These are phyloP conservation scores for Anisodus acutangulus DNA, from an alignment of 257 asterid species.

Conservation along the genomic window DNA sequence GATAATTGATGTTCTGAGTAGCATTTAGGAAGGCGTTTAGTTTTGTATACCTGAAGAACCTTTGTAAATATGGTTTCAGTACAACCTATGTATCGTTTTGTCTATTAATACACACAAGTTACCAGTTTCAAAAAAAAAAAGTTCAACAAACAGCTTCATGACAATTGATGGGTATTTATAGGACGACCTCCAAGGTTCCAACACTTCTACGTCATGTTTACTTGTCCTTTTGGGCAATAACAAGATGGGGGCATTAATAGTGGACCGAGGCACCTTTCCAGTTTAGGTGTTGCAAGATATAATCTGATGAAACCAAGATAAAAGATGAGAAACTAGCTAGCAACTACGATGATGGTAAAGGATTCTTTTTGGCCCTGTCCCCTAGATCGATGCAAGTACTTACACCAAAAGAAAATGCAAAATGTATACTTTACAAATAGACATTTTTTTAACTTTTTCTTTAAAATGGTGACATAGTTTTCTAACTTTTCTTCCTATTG, in stretches of 20 bases:
- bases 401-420: neutral
- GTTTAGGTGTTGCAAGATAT: neutral
- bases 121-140: neutral
- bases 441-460: neutral
- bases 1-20: neutral
- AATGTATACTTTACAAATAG: neutral
- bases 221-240: neutral
- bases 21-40: neutral
- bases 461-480: no score
- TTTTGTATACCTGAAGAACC: no score
- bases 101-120: no score
- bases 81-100: no score
- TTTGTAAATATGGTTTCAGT: no score
- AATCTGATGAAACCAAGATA: constrained; percentile 2
- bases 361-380: neutral
- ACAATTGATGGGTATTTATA: neutral
- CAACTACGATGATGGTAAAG: neutral
- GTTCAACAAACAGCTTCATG: constrained; percentile 18
- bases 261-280: neutral
- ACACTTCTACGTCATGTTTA: neutral
- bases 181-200: neutral
- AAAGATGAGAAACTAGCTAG: neutral
- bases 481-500: neutral
- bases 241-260: constrained; percentile 8
- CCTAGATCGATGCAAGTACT: neutral